Percentiles rank a stretch among this genome's conserved stretches.
phyloP scores from a whole-genome alignment of 192 early-diverging fungal genomes.

The Coemansia nantahalensis region DNA sequence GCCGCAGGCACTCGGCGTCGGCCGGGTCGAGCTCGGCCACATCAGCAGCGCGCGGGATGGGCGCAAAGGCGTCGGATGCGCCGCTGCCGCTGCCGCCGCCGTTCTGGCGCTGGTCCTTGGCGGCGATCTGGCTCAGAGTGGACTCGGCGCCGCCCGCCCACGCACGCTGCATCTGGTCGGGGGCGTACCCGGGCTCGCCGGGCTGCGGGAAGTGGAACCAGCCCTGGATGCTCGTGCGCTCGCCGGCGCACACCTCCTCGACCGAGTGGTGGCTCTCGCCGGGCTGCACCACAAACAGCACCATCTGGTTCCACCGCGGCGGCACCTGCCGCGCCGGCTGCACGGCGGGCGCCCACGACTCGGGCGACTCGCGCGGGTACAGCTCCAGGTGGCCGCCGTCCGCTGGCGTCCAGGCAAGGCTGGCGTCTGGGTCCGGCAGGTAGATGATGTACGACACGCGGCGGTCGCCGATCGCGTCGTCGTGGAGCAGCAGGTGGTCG shows the following conservation, averaged over 20 bases:
- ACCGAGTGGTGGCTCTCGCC: constrained; percentile 80
- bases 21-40: too few relatives aligned
- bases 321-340: constrained; percentile 57
- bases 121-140: constrained; percentile 60
- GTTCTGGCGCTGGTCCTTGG: constrained; percentile 27
- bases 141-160: constrained; percentile 52
- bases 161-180: constrained; percentile 48
- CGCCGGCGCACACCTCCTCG: constrained; percentile 64
- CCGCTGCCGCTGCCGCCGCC: too few relatives aligned
- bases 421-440: constrained; percentile 59
- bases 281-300: constrained; percentile 75
- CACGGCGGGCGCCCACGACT: constrained; percentile 59
- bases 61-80: constrained; percentile 19
- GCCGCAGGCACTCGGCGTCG: constrained; percentile 50
- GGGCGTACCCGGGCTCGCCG: constrained; percentile 63
- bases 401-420: constrained; percentile 56
- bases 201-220: constrained; percentile 79
- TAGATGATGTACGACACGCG: constrained; percentile 78
- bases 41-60: too few relatives aligned
- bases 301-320: constrained; percentile 75
- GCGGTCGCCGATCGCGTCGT: constrained; percentile 79
- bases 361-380: constrained; percentile 61
- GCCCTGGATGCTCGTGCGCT: constrained; percentile 65
- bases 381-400: constrained; percentile 77
- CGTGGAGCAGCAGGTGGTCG: constrained; percentile 75